phyloP scores from a whole-genome alignment of 1,284 basidiomycete genomes.

The Exobasidium rhododendri region DNA sequence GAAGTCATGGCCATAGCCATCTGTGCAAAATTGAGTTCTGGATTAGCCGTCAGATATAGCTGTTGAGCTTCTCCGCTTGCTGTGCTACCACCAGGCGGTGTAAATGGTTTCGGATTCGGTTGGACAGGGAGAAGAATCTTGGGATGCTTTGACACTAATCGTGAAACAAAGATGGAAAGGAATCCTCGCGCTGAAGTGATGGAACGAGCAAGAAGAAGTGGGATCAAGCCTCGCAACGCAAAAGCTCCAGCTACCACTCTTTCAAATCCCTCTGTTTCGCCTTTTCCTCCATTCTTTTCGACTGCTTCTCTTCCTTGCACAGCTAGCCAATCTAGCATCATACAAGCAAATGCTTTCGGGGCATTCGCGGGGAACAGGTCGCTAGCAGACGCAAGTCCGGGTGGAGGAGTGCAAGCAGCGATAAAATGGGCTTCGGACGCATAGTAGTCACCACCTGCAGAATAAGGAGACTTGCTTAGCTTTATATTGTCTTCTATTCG shows the following conservation, averaged over 20 bases:
- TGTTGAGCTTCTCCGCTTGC: slow-evolving; percentile 13
- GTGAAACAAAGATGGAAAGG: slow-evolving; percentile 30
- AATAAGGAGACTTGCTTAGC: slow-evolving; percentile 11
- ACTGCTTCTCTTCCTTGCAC: slow-evolving; percentile 24
- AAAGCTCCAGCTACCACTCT: slow-evolving; percentile 38
- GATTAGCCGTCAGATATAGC: slow-evolving; percentile 46
- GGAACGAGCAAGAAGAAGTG: slow-evolving; percentile 28
- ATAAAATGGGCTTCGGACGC: slow-evolving; percentile 41
- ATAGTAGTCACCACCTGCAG: slow-evolving; percentile 23
- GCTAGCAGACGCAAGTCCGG: slow-evolving; percentile 12
- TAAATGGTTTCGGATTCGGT: slow-evolving; percentile 50
- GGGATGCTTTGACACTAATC: slow-evolving; percentile 26
- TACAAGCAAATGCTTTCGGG: slow-evolving; percentile 30
- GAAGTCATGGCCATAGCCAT: slow-evolving; percentile 40
- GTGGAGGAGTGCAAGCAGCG: slow-evolving; percentile 22
- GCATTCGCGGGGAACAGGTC: slow-evolving; percentile 21
- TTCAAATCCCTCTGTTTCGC: slow-evolving; percentile 24
- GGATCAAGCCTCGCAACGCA: slow-evolving; percentile 34
- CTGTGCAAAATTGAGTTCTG: slow-evolving; percentile 50
- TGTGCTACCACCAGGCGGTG: slow-evolving; percentile 28
- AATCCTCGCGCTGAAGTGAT: slow-evolving; percentile 24
- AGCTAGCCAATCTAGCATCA: slow-evolving; percentile 41
- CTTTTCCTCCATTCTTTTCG: slow-evolving; percentile 24
- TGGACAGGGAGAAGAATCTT: slow-evolving; percentile 44
- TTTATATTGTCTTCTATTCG: neutral